Evolutionary conservation across 164 flowering plant species (phyloP), one percentile per base, ranked within the genome.

Genomic region (Stephania yunnanensis): DNA sequence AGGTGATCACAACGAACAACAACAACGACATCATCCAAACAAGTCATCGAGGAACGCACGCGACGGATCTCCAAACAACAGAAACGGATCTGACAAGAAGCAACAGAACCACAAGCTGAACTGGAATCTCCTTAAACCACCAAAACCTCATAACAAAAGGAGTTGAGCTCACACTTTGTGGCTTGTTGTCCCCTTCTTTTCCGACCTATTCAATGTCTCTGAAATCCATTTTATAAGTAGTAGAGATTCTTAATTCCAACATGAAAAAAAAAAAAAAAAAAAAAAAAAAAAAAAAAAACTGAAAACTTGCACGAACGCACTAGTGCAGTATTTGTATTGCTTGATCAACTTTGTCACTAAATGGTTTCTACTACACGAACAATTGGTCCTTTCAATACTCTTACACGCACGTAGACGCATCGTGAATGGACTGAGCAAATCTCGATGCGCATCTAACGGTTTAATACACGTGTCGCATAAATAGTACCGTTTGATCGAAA

Each of bases 121-220:
- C 78, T 94, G 92, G 92, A 89, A 76, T 74, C 86, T 88, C 73
- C 87, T 91, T 50, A 87, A 88, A 81, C 92, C 90, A 63, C 89
- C 91, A 48, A 89, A 85, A 76, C 36, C 72, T 83, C 81, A 78
- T 65, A 80, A 70, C 79, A 82, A 79, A 68, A 79, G 80, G 75
- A 77, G 75, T 73, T 84, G 75, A 84, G 17, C 75, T 30, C 67
- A 46, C 19, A 48, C 22, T n/a, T n/a, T 22, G 72, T 69, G n/a
- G 19, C 64, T 66, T 12, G 77, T 73, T 48, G 52, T 45, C 6
- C 15, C 4, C 55, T 50, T 50, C 55, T 15, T 50, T 50, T 50
- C 15, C 55, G 0, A 10, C 55, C 12, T 48, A 1, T 3, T 8
- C 15, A 10, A 7, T 50, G 4, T 50, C 12, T 2, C 11, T 11